Evolutionary conservation across 1,139 yeast genomes (phyloP).

Genomic region (Candida sp.): DNA sequence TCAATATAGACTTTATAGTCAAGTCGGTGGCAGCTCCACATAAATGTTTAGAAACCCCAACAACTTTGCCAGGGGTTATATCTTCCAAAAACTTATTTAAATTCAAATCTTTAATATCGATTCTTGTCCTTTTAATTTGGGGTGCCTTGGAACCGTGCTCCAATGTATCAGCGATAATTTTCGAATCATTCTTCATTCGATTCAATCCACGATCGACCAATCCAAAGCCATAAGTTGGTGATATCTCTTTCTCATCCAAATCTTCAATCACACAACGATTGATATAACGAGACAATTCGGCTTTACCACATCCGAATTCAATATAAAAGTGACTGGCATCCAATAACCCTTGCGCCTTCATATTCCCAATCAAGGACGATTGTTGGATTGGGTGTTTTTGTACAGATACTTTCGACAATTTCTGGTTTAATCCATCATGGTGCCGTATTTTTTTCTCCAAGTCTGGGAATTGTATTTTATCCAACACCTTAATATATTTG

Average conservation of each 20-base stretch:
- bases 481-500: constrained; percentile 20
- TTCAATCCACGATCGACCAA: constrained; percentile 77
- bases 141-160: constrained; percentile 19
- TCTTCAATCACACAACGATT: constrained; percentile 41
- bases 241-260: constrained; percentile 9
- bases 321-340: constrained; percentile 40
- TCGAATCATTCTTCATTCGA: constrained; percentile 74
- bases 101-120: constrained; percentile 76
- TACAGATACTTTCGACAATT: constrained; percentile 49
- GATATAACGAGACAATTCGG: constrained; percentile 75
- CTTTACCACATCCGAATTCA: constrained; percentile 92
- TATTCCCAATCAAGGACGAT: constrained; percentile 72
- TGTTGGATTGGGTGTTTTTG: constrained; percentile 83
- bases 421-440: constrained; percentile 28
- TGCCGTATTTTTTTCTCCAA: constrained; percentile 10
- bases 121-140: constrained; percentile 50
- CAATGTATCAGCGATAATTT: constrained; percentile 52
- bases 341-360: constrained; percentile 44
- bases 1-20: constrained; percentile 63
- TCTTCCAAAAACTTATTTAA: constrained; percentile 44
- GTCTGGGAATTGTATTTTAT: constrained; percentile 14
- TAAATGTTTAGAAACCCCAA: constrained; percentile 80
- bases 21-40: constrained; percentile 95
- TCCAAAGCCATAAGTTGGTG: constrained; percentile 42
- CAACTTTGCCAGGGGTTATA: constrained; percentile 23